Evolutionary conservation across 73 alveolate genomes (phyloP).

Genomic region (Paramecium octaurelia): DNA sequence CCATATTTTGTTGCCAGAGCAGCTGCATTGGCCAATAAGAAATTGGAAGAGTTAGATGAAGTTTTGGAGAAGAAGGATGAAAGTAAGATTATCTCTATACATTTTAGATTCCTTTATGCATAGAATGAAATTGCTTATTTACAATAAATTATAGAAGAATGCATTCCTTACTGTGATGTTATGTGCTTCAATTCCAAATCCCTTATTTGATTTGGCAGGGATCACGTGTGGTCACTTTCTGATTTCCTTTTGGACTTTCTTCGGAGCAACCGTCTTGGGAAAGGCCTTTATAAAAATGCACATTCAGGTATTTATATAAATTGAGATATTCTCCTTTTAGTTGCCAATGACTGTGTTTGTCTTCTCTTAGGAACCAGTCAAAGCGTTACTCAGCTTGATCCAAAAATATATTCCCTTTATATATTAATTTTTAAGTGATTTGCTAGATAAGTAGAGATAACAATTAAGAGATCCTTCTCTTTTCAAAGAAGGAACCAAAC

Average conservation of each 20-base stretch:
- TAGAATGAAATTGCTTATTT: conserved; percentile 64
- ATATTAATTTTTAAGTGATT: conserved; percentile 51
- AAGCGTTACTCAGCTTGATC: conserved; percentile 55
- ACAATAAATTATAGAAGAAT: conserved; percentile 69
- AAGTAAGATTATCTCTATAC: neutral
- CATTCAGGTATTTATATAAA: conserved; percentile 46
- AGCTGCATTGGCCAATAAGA: conserved; percentile 71
- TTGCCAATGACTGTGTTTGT: conserved; percentile 67
- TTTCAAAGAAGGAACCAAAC: conserved; percentile 66
- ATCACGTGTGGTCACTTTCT: conserved; percentile 86
- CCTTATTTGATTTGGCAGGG: conserved; percentile 91
- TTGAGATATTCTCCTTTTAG: neutral
- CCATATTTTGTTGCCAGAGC: conserved; percentile 91
- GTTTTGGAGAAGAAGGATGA: conserved; percentile 61
- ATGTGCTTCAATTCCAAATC: conserved; percentile 91
- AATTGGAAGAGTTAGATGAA: conserved; percentile 76
- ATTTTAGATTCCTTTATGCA: conserved; percentile 46
- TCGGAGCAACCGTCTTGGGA: conserved; percentile 87
- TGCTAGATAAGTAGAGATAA: conserved; percentile 70
- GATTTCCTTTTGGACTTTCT: conserved; percentile 79
- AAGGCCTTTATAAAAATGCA: conserved; percentile 82
- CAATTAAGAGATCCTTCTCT: conserved; percentile 63
- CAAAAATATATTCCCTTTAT: conserved; percentile 62
- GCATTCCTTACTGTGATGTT: conserved; percentile 79
- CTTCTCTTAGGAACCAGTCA: conserved; percentile 74